Evolutionary conservation across 2,329 filamentous ascomycete genomes (phyloP).

Genomic region (Aspergillus pseudotamarii): DNA sequence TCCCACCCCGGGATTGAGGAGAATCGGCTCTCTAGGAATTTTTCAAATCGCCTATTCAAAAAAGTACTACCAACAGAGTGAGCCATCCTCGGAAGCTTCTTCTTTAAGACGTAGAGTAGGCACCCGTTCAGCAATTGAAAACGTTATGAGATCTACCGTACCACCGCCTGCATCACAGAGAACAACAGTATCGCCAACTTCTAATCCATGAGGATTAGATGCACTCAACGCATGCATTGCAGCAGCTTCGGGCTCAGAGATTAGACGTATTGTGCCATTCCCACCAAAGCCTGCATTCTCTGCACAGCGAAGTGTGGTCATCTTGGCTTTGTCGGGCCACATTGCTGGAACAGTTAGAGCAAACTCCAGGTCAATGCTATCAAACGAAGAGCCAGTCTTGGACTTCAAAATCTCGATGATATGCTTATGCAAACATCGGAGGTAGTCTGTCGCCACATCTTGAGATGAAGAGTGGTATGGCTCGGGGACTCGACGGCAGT

Average conservation of each 20-base stretch:
- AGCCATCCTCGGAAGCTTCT: constrained; percentile 27
- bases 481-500: constrained; percentile 12
- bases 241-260: constrained; percentile 29
- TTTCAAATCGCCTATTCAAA: constrained; percentile 31
- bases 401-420: constrained; percentile 12
- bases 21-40: constrained; percentile 22
- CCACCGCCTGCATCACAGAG: constrained; percentile 32
- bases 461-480: constrained; percentile 14
- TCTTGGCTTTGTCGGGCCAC: constrained; percentile 31
- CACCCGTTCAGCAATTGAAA: constrained; percentile 25
- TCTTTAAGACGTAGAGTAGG: constrained; percentile 28
- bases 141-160: constrained; percentile 36
- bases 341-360: constrained; percentile 35
- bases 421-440: constrained; percentile 17
- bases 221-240: constrained; percentile 21
- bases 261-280: constrained; percentile 15
- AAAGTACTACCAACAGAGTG: constrained; percentile 32
- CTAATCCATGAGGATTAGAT: constrained; percentile 11
- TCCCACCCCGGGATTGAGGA: constrained; percentile 22
- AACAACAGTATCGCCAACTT: constrained; percentile 27
- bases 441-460: constrained; percentile 19
- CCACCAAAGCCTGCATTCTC: constrained; percentile 18
- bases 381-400: not conserved
- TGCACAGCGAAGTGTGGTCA: constrained; percentile 15
- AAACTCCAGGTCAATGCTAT: constrained; percentile 11